Conservation (phyloP, 78 protist species). For the Dictyostelium discoideum region dicty_2.7 NC_007090.3:3619001-3619500, state of each 20-base stretch:
- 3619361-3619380: not conserved
- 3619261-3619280: not conserved
- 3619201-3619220: not conserved
- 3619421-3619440: too few species aligned
- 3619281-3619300: not conserved
- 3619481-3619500: not conserved
- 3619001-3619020: constrained; percentile 71
- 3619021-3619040: constrained; percentile 9
- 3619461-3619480: too few species aligned
- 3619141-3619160: constrained; percentile 62
- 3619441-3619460: too few species aligned
- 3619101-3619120: not conserved
- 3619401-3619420: too few species aligned
- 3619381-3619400: too few species aligned
- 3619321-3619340: too few species aligned
- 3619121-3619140: constrained; percentile 47
- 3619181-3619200: not conserved
- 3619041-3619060: constrained; percentile 45
- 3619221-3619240: not conserved
- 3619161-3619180: constrained; percentile 71
- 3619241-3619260: not conserved
- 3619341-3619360: not conserved
- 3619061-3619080: constrained; percentile 6
- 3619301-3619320: not conserved
- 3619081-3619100: constrained; percentile 13